Evolutionary conservation across 2,329 filamentous ascomycete species (phyloP).

Genomic region (Colletotrichum lupini): DNA sequence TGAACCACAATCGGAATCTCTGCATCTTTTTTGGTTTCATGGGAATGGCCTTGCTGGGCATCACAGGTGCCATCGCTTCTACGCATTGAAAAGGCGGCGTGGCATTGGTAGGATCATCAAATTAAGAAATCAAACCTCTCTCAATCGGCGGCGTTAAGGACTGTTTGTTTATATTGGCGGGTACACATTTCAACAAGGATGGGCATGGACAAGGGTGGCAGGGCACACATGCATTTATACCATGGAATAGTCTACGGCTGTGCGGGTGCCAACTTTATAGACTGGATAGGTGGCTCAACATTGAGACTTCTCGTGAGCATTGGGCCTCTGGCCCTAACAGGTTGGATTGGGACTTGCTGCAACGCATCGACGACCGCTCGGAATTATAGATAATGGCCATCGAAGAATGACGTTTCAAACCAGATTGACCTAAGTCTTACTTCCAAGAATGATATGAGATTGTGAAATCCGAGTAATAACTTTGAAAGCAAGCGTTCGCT

Average conservation of each 20-base stretch:
- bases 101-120: background rate
- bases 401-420: background rate
- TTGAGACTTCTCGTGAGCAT: background rate
- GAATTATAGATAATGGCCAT: conserved; percentile 10
- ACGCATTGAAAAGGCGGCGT: conserved; percentile 14
- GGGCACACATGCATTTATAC: background rate
- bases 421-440: background rate
- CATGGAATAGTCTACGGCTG: background rate
- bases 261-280: background rate
- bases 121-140: background rate
- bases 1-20: conserved; percentile 82
- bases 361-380: background rate
- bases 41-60: conserved; percentile 87
- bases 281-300: background rate
- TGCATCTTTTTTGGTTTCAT: conserved; percentile 85
- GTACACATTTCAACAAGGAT: background rate
- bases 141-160: conserved; percentile 7
- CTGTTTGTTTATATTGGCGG: conserved; percentile 1
- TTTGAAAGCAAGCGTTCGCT: background rate
- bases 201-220: background rate
- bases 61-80: conserved; percentile 73
- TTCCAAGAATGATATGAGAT: background rate
- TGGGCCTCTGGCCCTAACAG: background rate
- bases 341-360: background rate
- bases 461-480: background rate